Base-by-base conservation (phyloP, 352 stramenopile genomes). In the Bremia lactucae region DNA sequence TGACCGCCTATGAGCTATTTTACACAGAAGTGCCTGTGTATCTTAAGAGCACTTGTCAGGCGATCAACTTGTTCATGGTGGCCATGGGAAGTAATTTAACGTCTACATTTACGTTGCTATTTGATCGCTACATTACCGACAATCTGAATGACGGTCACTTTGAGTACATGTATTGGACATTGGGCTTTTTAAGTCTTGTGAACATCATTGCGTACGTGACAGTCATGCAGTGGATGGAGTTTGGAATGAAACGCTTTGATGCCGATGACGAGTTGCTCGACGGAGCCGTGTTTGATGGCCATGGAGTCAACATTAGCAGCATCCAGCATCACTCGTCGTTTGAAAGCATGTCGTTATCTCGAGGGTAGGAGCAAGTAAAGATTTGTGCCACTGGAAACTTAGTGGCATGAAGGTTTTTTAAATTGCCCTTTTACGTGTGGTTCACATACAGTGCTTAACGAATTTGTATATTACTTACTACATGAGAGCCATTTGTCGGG, bases 91-190 rank as follows among this genome's bases (percentile, higher is more conserved):
- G 74, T 60, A 90, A 89, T 62, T 52, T 90, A 37, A 93, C 77
- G 31, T 93, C 80, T 23, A 89, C 75, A 20, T 93, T 93, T 58
- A 93, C 80, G 41, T 61, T 93, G 20, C 56, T 89, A 1, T 93
- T 93, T 52, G 71, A 86, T 20, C 46, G 73, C 36, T 83, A 69
- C 42, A 87, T 90, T 46, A 59, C 60, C n/a, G 28, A 85, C 19
- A 54, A 80, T 37, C 64, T 93, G 23, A 87, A 93, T 47, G 42
- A 85, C 20, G 77, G 77, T 28, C 62, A 93, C 41, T 85, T 93
- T 50, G 80, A 93, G 73, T 89, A 90, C 72, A 93, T 93, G 80
- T 93, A 83, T 61, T 93, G 75, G 64, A 82, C 75, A 20, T 64
- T 93, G 7, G 80, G 76, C 6, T 68, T 57, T 14, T 48, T 89